Evolutionary conservation across 208 protist species (phyloP), one percentile per base, ranked within the genome.

Genomic region (Herpetomonas samuelpessoai): DNA sequence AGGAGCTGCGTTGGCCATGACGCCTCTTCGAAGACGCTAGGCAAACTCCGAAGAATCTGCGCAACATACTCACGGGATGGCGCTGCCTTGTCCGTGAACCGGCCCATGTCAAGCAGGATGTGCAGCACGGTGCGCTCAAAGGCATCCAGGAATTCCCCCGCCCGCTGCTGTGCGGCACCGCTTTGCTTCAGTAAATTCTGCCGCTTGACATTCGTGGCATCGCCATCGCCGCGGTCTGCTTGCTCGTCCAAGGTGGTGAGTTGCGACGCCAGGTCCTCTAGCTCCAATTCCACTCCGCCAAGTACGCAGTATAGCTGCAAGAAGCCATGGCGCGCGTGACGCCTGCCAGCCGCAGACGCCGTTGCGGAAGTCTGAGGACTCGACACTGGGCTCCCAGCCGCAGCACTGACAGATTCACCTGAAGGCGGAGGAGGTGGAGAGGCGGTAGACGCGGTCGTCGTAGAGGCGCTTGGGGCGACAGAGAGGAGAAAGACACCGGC

Each of bases 1-100:
- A 87, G 35, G n/a, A 87, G 50, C 55, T 65, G 70, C 4, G 59
- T 57, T 1, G 77, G 77, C 77, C 81, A 84, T 28, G 64, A 49
- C 59, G 79, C 74, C 18, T 57, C 47, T 2, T 57, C 57, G 27
- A 88, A 47, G 21, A 74, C 47, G 1, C 44, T 31, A 3, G 57
- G 63, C 6, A 79, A 31, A 7, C 44, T 65, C 3, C 56, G 61
- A 18, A 79, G 19, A 19, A 79, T 69, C 24, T 30, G 45, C 24
- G 27, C 48, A 35, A 77, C 65, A 50, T 86, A 82, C 28, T 45
- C 60, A 0, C 18, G 16, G 19, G 55, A 47, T 14, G 44, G 44
- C 3, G 64, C 44, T 39, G 58, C 25, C 22, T 30, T 7, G 26
- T 4, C 53, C 10, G 4, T 26, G 29, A 24, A 57, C 2, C 19